Conservation (phyloP, 352 stramenopile species). For the Pythium angustatum region DNA sequence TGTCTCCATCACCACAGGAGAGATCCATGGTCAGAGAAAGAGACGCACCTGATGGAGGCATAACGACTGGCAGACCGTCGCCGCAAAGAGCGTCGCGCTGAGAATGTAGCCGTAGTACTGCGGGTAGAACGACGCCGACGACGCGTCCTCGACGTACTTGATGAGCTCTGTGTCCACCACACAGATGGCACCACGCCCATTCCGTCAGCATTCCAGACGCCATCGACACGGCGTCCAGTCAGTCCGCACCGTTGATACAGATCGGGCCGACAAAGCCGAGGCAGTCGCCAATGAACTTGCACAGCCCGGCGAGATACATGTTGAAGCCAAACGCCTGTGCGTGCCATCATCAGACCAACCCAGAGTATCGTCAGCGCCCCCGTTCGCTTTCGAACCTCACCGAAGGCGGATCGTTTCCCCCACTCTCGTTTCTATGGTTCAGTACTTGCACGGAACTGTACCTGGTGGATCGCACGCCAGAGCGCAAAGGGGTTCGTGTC, state of each 20-base stretch:
- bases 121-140: slow-evolving; percentile 39
- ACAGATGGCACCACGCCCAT: too few relatives aligned
- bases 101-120: slow-evolving; percentile 61
- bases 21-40: neutral
- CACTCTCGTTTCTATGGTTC: neutral
- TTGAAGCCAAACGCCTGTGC: slow-evolving; percentile 86
- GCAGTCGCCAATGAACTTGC: slow-evolving; percentile 93
- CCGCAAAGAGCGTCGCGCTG: slow-evolving; percentile 45
- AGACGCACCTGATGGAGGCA: slow-evolving; percentile 52
- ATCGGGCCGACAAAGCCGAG: slow-evolving; percentile 90
- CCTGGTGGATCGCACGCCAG: slow-evolving; percentile 46
- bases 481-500: slow-evolving; percentile 26
- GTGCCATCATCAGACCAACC: neutral
- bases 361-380: neutral
- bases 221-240: too few relatives aligned
- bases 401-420: neutral
- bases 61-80: slow-evolving; percentile 52
- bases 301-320: slow-evolving; percentile 86
- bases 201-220: too few relatives aligned
- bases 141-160: slow-evolving; percentile 65
- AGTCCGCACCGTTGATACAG: slow-evolving; percentile 38
- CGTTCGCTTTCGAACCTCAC: neutral
- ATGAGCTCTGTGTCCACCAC: slow-evolving; percentile 33
- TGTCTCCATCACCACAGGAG: neutral
- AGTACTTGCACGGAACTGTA: slow-evolving; percentile 10